Conservation (phyloP, 148 eudicot species). For the Rhododendron molle region DNA sequence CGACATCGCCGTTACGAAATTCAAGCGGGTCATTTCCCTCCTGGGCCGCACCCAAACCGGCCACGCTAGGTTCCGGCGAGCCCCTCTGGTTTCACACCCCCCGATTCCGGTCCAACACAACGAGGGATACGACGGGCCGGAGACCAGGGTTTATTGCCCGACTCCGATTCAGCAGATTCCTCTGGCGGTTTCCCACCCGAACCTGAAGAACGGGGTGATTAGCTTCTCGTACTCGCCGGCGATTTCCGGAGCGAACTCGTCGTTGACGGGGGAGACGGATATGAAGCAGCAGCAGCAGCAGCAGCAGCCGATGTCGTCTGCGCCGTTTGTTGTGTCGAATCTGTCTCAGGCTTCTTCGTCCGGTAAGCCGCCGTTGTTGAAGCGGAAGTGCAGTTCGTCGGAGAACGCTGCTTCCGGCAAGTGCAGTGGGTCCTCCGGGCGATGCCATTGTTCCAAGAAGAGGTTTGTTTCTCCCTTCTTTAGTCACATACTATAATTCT, state of each 20-base stretch:
- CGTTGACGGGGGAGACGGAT: slow-evolving; percentile 62
- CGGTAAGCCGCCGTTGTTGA: slow-evolving; percentile 67
- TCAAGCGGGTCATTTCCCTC: slow-evolving; percentile 72
- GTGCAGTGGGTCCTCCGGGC: slow-evolving; percentile 76
- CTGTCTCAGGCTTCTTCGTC: slow-evolving; percentile 43
- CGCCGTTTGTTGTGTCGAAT: slow-evolving; percentile 47
- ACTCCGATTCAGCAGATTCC: slow-evolving; percentile 77
- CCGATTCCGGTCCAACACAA: background rate
- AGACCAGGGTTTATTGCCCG: slow-evolving; percentile 46
- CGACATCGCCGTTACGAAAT: slow-evolving; percentile 58
- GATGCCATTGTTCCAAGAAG: slow-evolving; percentile 83
- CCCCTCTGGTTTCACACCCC: slow-evolving; percentile 20
- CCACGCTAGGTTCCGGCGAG: slow-evolving; percentile 78
- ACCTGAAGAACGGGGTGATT: slow-evolving; percentile 24
- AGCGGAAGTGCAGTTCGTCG: slow-evolving; percentile 66
- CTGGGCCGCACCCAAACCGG: slow-evolving; percentile 67
- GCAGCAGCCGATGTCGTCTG: slow-evolving; percentile 18
- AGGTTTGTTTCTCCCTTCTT: slow-evolving; percentile 29
- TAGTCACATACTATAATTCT: background rate
- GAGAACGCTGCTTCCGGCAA: slow-evolving; percentile 55
- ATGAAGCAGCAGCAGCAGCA: background rate
- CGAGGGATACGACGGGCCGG: slow-evolving; percentile 1
- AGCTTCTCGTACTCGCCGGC: slow-evolving; percentile 61
- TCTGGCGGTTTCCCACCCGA: slow-evolving; percentile 4
- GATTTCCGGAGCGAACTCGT: slow-evolving; percentile 47